Percentiles rank a stretch among this genome's conserved stretches.
Conservation (phyloP, 805 yeast genomes). For the Lipomyces mesembrius region DNA sequence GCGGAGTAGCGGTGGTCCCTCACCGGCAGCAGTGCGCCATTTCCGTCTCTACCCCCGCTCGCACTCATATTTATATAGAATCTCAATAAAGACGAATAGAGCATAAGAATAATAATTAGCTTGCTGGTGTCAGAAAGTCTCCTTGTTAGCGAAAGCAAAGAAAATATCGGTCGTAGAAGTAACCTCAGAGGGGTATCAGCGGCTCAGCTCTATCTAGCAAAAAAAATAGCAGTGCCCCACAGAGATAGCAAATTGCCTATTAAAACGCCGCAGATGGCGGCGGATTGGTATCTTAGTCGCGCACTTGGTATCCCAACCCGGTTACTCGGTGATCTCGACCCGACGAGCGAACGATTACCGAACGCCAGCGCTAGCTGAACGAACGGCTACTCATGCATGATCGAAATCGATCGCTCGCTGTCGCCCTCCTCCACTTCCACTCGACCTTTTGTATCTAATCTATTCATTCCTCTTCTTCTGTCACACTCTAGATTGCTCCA, state of each 20-base stretch:
- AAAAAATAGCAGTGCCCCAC: not conserved
- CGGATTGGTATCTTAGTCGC: not conserved
- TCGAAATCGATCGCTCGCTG: not conserved
- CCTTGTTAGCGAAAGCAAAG: too few relatives aligned
- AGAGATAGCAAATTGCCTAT: not conserved
- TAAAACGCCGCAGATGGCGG: not conserved
- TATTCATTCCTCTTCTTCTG: not conserved
- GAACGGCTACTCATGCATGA: not conserved
- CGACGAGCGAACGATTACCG: not conserved
- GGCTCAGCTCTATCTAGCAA: too few relatives aligned
- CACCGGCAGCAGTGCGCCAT: too few relatives aligned
- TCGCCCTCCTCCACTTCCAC: not conserved
- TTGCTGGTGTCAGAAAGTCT: too few relatives aligned
- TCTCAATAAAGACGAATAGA: too few relatives aligned
- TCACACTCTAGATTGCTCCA: not conserved
- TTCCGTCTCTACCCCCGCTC: too few relatives aligned
- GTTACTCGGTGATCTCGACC: not conserved
- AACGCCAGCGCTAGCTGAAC: constrained; percentile 1
- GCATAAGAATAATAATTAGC: too few relatives aligned
- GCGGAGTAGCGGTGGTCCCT: too few relatives aligned
- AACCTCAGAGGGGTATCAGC: too few relatives aligned
- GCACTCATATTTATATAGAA: too few relatives aligned
- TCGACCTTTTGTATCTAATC: not conserved
- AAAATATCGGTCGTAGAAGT: too few relatives aligned
- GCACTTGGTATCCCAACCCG: not conserved